Evolutionary conservation across 768 basidiomycete genomes (phyloP).

Genomic region (Boletus huronensis): DNA sequence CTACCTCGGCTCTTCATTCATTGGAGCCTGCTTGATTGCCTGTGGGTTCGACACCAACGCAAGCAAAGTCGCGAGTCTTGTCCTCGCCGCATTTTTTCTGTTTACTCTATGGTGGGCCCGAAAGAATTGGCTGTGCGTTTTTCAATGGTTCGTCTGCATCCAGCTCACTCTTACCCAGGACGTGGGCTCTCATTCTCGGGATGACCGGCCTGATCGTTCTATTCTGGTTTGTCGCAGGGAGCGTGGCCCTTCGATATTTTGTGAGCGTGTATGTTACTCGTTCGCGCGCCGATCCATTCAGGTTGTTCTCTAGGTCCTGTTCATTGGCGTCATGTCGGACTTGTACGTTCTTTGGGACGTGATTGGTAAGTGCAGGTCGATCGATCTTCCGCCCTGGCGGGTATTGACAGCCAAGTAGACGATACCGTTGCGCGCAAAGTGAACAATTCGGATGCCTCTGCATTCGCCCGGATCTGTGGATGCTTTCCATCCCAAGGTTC

Average conservation of each 20-base stretch:
- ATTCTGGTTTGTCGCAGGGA: constrained; percentile 80
- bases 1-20: constrained; percentile 80
- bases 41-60: constrained; percentile 89
- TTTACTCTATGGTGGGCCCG: constrained; percentile 89
- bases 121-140: constrained; percentile 63
- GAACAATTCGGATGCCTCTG: constrained; percentile 83
- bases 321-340: constrained; percentile 85
- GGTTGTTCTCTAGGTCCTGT: constrained; percentile 53
- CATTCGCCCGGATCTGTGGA: constrained; percentile 80
- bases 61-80: constrained; percentile 77
- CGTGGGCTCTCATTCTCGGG: constrained; percentile 73
- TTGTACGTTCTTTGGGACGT: constrained; percentile 89
- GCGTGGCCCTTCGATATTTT: constrained; percentile 72
- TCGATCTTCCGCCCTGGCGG: neutral
- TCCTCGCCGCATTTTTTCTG: constrained; percentile 81
- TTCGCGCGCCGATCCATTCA: neutral
- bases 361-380: constrained; percentile 48
- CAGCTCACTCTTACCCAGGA: constrained; percentile 38
- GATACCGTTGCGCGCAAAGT: constrained; percentile 82
- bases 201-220: constrained; percentile 77
- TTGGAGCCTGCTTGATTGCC: constrained; percentile 83
- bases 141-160: neutral
- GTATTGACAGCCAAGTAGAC: constrained; percentile 40
- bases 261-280: constrained; percentile 37
- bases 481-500: constrained; percentile 85